Conservation (phyloP, 2,329 filamentous ascomycete genomes). For the Didymella sp. region DNA sequence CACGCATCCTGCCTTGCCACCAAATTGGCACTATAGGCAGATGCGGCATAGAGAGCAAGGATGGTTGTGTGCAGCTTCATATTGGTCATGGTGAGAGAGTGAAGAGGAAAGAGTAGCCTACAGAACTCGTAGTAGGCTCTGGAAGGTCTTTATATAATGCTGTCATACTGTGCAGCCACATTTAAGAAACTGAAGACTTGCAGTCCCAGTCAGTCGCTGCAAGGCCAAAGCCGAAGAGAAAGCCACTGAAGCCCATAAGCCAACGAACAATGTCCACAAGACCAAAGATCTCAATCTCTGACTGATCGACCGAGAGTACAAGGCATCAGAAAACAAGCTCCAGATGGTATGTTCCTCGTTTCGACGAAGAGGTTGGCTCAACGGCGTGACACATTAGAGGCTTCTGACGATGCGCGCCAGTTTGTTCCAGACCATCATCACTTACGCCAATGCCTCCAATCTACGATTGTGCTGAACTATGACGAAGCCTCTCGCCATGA, state of each 20-base stretch:
- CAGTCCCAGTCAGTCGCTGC: background rate
- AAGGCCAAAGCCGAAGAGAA: background rate
- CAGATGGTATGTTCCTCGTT: background rate
- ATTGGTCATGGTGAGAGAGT: conserved; percentile 16
- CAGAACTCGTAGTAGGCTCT: background rate
- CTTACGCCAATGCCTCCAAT: background rate
- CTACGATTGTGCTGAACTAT: background rate
- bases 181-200: background rate
- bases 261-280: background rate
- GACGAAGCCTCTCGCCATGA: background rate
- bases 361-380: background rate
- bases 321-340: background rate
- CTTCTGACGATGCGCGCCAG: background rate
- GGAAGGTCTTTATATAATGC: background rate
- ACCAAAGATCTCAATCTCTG: conserved; percentile 6
- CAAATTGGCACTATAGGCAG: background rate
- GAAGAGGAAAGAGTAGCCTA: background rate
- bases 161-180: background rate
- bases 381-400: background rate
- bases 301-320: background rate
- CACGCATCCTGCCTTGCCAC: conserved; percentile 14
- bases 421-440: background rate
- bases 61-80: conserved; percentile 29
- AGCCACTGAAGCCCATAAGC: background rate
- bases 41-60: background rate